A percentile compares a stretch with the other conserved stretches of the same genome.
These are phyloP conservation scores for Nicotiana sylvestris DNA, from an alignment of 257 asterid species.

Conservation along the genomic window DNA sequence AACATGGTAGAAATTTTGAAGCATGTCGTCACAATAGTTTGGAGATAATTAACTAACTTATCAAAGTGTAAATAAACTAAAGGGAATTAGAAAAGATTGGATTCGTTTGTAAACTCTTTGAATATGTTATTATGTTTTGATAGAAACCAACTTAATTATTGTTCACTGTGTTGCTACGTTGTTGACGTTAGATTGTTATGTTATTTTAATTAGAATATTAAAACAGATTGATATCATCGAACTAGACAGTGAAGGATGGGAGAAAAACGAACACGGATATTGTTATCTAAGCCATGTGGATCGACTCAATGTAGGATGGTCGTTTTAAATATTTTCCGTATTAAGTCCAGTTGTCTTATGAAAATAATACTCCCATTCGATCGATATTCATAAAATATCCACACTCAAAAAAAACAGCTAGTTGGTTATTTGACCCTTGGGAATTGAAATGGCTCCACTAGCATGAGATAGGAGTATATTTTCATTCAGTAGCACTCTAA, in stretches of 20 bases:
- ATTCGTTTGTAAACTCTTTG: neutral
- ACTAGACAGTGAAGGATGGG: too few relatives aligned
- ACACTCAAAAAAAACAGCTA: too few relatives aligned
- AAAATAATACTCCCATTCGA: too few relatives aligned
- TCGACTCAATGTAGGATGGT: neutral
- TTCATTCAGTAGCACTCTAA: too few relatives aligned
- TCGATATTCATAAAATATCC: neutral
- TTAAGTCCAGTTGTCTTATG: neutral
- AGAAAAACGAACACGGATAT: too few relatives aligned
- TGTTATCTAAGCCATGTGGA: neutral
- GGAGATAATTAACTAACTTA: neutral
- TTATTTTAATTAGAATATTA: too few relatives aligned
- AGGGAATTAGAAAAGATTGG: neutral
- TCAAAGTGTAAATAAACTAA: neutral
- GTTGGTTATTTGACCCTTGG: neutral
- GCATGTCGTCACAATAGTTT: neutral
- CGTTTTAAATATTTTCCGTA: neutral
- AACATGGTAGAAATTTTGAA: neutral
- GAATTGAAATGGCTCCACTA: neutral
- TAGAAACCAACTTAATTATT: neutral
- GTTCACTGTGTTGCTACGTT: neutral
- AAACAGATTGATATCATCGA: too few relatives aligned
- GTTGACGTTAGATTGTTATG: neutral
- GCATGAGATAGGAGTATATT: neutral
- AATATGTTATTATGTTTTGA: too few relatives aligned